phyloP scores from a whole-genome alignment of 768 basidiomycete species.

The Tulasnella sp. region DNA sequence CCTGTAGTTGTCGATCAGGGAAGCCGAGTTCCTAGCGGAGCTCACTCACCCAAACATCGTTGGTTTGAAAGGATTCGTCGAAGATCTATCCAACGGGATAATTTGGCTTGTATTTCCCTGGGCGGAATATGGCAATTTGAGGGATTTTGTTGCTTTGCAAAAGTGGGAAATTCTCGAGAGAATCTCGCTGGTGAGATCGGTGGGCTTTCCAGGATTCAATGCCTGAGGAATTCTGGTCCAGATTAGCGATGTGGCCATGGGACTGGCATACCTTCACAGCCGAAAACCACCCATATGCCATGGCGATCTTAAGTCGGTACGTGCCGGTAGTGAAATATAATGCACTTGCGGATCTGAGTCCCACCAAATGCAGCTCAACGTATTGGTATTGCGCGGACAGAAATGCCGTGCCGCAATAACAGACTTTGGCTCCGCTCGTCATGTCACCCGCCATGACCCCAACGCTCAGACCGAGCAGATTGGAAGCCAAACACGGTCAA shows the following conservation, averaged over 20 bases:
- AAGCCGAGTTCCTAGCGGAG: background rate
- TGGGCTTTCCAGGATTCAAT: background rate
- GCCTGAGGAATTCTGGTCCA: background rate
- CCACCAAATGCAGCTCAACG: background rate
- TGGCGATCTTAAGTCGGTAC: background rate
- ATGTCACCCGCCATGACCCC: background rate
- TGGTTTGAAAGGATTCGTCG: background rate
- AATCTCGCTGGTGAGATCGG: background rate
- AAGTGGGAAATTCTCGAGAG: background rate
- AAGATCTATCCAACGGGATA: background rate
- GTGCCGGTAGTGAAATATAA: background rate
- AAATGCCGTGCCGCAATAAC: background rate
- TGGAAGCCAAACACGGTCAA: background rate
- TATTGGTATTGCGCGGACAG: background rate
- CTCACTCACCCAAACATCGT: background rate
- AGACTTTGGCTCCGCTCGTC: background rate
- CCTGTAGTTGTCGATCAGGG: background rate
- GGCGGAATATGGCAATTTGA: background rate
- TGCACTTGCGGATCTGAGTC: background rate
- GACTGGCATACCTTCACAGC: background rate
- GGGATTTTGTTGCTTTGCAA: background rate
- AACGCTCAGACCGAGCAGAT: background rate
- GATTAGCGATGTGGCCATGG: background rate
- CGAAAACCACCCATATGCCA: background rate
- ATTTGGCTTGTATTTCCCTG: background rate